Evolutionary conservation across 1,284 basidiomycete species (phyloP), one percentile per base, ranked within the genome.

Genomic region (Apiotrichum domesticum): DNA sequence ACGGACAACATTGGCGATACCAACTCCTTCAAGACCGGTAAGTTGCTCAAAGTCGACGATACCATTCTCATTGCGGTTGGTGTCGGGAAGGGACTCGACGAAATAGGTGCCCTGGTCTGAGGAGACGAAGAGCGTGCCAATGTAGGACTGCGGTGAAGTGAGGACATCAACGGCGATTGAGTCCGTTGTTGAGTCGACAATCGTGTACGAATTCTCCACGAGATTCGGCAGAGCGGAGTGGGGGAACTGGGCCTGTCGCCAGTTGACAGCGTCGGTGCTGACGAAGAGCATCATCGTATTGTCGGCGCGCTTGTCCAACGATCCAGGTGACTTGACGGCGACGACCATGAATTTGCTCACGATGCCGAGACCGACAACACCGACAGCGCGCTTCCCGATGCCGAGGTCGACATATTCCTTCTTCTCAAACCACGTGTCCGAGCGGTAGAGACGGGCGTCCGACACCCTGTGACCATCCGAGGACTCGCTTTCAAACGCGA

Each of bases 81-180:
- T 98, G 70, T 94, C 86, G 68, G 85, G 83, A 54, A 98, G 79
- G 67, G 87, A 88, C 75, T 94, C 83, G n/a, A 94, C 88, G 72
- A 98, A 98, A 77, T 86, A 91, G 8, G 90, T 95, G 2, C 96
- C 96, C 63, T 96, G 90, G 43, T 87, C 88, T 75, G 97, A 95
- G 73, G 87, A 90, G 48, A 95, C 87, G 78, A 97, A 98, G 4
- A 98, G 79, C 2, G 92, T 95, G 1, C 95, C 95, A 21, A 93
- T 85, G 8, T 83, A 80, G 58, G 82, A 81, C 44, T 80, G 78
- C 52, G 90, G 85, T 54, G 88, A 85, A 4, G 89, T 80, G 54
- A 94, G 82, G 51, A 98, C 93, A 68, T 98, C 96, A 43, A 98
- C 90, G 13, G 88, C 90, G 42, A 98, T 83, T 9, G 91, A 96